phyloP scores from a whole-genome alignment of 129 eudicot genomes.

The Deinandra increscens region DNA sequence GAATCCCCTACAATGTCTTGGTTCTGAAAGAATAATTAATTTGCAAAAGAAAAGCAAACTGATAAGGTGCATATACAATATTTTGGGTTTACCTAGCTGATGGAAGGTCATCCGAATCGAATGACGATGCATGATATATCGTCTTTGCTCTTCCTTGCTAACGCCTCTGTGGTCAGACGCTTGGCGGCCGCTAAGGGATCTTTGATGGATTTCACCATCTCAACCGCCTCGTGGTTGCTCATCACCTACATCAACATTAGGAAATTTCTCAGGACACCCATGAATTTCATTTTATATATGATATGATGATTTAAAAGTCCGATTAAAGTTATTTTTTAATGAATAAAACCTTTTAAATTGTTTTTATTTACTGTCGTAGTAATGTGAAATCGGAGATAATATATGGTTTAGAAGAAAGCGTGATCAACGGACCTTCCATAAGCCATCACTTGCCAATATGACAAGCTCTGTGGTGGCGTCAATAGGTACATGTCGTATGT shows the following conservation, averaged over 20 bases:
- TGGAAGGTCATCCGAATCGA: constrained; percentile 51
- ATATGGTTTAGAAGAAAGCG: not conserved
- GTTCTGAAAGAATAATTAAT: constrained; percentile 12
- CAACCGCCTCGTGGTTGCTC: constrained; percentile 65
- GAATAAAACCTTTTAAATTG: not conserved
- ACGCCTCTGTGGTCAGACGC: constrained; percentile 70
- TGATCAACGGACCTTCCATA: constrained; percentile 71
- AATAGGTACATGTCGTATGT: constrained; percentile 62
- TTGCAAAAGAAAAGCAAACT: constrained; percentile 9
- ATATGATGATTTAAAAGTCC: not conserved
- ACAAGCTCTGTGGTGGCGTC: constrained; percentile 58
- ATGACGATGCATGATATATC: constrained; percentile 78
- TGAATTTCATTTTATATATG: no score
- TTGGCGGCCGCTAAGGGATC: constrained; percentile 77
- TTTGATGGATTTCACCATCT: constrained; percentile 56
- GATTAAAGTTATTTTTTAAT: not conserved
- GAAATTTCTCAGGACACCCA: no score
- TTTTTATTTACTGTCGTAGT: not conserved
- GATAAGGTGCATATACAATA: constrained; percentile 23
- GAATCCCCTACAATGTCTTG: constrained; percentile 22
- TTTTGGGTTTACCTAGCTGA: constrained; percentile 6
- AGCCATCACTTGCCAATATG: constrained; percentile 86
- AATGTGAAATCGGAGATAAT: not conserved
- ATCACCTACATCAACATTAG: constrained; percentile 49
- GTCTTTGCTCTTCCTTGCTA: constrained; percentile 73